Evolutionary conservation across 1,139 yeast genomes (phyloP), one percentile per base, ranked within the genome.

Genomic region (Taiozyma sp.): DNA sequence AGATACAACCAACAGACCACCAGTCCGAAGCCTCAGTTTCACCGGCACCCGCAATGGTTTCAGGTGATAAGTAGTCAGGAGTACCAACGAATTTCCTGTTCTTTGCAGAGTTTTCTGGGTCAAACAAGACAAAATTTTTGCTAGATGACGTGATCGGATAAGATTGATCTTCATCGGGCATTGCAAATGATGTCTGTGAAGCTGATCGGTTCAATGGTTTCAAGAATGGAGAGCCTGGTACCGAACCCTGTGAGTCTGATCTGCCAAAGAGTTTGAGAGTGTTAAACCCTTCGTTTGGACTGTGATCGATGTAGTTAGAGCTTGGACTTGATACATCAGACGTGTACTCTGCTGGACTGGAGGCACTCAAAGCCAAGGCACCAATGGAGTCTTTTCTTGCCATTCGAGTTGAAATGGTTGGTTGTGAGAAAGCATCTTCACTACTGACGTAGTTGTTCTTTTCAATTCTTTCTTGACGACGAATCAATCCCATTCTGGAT

Each of bases 1-100:
- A 69, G 52, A 95, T 90, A 68, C 98, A 93, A 0, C 99, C 99
- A 44, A 91, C 79, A 2, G 98, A 88, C 99, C 99, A 95, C 99
- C 99, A 95, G 72, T 95, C 99, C 40, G 95, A 84, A 44, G 85
- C 80, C 59, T 85, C 93, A 56, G 85, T 89, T 65, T 93, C 97
- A 0, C 89, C 88, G 7, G 77, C 75, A 34, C 98, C 98, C 46
- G 79, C 74, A 56, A 95, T 89, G 0, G 97, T 91, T 64, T 95
- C 99, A 0, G 99, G 99, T 0, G 99, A 96, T 42, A 95, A 76
- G 67, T 95, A 95, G 65, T 95, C 99, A 0, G 99, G 99, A 0
- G 99, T 95, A 0, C 99, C 99, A 39, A 90, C 96, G 63, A 93
- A 91, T 57, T 78, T 80, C 50, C 77, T 75, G 35, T 75, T 71